Base-by-base conservation (phyloP, 441 rosid genomes). In the Monsonia emarginata region DNA sequence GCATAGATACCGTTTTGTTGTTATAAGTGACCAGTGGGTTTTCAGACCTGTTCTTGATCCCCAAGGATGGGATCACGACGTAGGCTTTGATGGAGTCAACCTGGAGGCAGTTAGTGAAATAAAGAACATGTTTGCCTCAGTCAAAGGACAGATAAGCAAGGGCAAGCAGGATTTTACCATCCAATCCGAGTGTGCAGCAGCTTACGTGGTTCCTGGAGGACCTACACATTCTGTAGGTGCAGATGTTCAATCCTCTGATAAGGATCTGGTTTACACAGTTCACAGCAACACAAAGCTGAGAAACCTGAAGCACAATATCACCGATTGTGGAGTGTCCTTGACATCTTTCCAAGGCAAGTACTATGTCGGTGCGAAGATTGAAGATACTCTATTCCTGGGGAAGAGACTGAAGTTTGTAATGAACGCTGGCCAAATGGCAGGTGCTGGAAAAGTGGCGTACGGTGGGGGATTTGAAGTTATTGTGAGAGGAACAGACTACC, bases 31-130 rank as follows among this genome's bases (percentile, higher is more conserved):
- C 54, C 84, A 79, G 76, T 83, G 86, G 86, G 76, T 85, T 65
- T 78, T 69, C 50, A 85, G 96, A 78, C 97, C 97, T 50, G 96
- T 94, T 74, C 87, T 85, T 65, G 91, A 94, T 72, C 87, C 94
- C 64, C 91, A 87, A 48, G 97, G 98, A 18, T 90, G 97, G 98
- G 98, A 94, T 83, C 89, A 83, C 38, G 98, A 90, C 74, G 90
- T 90, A 19, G 90, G 98, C 21, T 94, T 88, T 65, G 97, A 94
- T 68, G 97, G 96, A 46, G 72, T 94, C 72, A 90, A 80, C 77
- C 74, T 89, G 72, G 96, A 94, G 78, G 79, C 91, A 36, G 83
- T 86, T 72, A 52, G 76, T 46, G 90, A 84, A 73, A 25, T 82
- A 11, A 78, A 77, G 72, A 80, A 87, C 69, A 64, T 83, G 10